A percentile compares a stretch with the other conserved stretches of the same genome.
phyloP scores from a whole-genome alignment of 108 stramenopile genomes.

The Skeletonema potamos region DNA sequence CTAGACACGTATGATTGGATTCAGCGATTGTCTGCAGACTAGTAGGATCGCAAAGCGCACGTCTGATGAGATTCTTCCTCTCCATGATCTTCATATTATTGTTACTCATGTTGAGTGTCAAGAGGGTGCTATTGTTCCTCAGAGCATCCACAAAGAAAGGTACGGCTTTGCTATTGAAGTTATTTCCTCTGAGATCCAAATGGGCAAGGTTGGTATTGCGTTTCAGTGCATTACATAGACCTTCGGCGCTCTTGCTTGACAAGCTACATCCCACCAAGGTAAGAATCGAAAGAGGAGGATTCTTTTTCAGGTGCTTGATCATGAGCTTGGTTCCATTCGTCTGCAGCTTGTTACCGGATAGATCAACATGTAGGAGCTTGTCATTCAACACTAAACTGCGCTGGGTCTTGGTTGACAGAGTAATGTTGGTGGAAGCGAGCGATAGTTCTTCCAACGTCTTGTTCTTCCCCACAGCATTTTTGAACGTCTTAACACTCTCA shows the following conservation, averaged over 20 bases:
- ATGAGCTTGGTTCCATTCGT: background rate
- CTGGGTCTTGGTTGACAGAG: background rate
- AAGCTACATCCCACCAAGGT: background rate
- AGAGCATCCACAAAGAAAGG: conserved; percentile 2
- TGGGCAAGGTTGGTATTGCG: background rate
- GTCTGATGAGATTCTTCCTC: background rate
- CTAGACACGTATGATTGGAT: background rate
- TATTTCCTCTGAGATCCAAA: background rate
- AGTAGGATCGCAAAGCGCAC: background rate
- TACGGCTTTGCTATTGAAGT: background rate
- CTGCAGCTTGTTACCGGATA: background rate
- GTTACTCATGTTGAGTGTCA: background rate
- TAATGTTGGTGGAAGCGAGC: background rate
- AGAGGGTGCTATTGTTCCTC: background rate
- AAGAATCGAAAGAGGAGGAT: background rate
- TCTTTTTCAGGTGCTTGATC: background rate
- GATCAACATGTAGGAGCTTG: background rate
- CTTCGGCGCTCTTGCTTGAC: background rate
- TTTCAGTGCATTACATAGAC: background rate
- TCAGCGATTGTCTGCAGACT: background rate
- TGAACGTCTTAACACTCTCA: background rate
- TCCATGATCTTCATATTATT: background rate
- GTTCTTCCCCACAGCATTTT: background rate
- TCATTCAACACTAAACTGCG: background rate
- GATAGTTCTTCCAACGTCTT: background rate